Base-by-base conservation (phyloP, 164 flowering plant genomes). In the Tinospora cordifolia region DNA sequence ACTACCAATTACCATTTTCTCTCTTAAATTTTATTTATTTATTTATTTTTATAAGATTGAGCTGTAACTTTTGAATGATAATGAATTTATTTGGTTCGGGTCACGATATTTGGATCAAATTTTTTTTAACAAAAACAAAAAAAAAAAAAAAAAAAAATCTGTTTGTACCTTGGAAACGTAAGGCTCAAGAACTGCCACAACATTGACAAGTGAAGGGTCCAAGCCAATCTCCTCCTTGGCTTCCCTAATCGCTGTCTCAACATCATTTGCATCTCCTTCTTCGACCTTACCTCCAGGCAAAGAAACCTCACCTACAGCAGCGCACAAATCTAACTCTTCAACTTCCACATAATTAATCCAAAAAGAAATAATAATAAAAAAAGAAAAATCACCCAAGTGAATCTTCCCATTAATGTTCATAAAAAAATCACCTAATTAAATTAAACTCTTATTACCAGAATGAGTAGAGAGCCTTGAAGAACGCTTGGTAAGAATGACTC, bases 141-240 rank as follows among this genome's bases (percentile, higher is more conserved):
- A 30, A 30, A 30, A 30, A 30, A 30, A 30, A 30, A 30, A 51
- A 51, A 51, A 41, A n/a, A n/a, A n/a, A n/a, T n/a, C n/a, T n/a
- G n/a, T 54, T 54, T 62, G 44, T 79, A 93, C 97, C 98, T 87
- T 87, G 46, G 94, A 82, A 59, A 86, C 71, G 78, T 86, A 94
- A 39, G 98, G 90, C 64, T 92, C 89, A 63, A 94, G 93, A 69
- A 75, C 74, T 65, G 93, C 79, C 3, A 90, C 91, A 71, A 89
- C 84, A 71, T 81, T 70, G 15, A 94, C 98, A 63, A 88, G 90
- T 4, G 91, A 84, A 71, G 95, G 95, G 57, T 92, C 96, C 79
- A 94, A 80, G 12, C 97, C 97, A 58, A 92, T 94, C 82, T 94
- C 98, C 79, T 94, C 97, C 34, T 87, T 76, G 5, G 98, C 96